Conservation (phyloP, 306 rosid species). For the Sesbania bispinosa region DNA sequence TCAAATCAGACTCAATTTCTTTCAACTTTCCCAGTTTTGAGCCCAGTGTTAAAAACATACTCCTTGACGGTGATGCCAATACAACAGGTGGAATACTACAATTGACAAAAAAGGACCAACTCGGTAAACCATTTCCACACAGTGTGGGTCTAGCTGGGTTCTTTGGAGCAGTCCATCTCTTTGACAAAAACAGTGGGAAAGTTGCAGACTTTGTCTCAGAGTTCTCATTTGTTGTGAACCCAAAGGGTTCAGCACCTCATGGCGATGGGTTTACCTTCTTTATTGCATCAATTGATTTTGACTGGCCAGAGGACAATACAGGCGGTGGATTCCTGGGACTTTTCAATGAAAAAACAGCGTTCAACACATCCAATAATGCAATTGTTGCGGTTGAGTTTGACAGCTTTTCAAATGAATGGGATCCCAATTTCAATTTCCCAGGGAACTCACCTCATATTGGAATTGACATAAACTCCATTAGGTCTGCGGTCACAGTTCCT, state of each 20-base stretch:
- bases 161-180: not conserved
- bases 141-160: conserved; percentile 22
- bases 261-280: conserved; percentile 40
- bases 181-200: not conserved
- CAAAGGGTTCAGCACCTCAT: not conserved
- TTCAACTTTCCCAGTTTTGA: conserved; percentile 6
- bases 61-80: not conserved
- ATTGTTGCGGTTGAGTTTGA: conserved; percentile 42
- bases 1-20: conserved; percentile 12
- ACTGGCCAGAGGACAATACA: not conserved
- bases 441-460: conserved; percentile 52
- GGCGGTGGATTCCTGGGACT: conserved; percentile 23
- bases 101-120: conserved; percentile 9
- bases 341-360: not conserved
- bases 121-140: not conserved
- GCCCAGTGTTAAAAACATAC: not conserved
- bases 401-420: not conserved
- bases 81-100: not conserved
- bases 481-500: not conserved
- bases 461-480: conserved; percentile 30
- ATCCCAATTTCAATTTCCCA: not conserved
- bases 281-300: not conserved
- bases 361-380: not conserved
- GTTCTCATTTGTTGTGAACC: conserved; percentile 21
- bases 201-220: conserved; percentile 6